phyloP scores from a whole-genome alignment of 2,329 filamentous ascomycete species.

The Metarhizium album region DNA sequence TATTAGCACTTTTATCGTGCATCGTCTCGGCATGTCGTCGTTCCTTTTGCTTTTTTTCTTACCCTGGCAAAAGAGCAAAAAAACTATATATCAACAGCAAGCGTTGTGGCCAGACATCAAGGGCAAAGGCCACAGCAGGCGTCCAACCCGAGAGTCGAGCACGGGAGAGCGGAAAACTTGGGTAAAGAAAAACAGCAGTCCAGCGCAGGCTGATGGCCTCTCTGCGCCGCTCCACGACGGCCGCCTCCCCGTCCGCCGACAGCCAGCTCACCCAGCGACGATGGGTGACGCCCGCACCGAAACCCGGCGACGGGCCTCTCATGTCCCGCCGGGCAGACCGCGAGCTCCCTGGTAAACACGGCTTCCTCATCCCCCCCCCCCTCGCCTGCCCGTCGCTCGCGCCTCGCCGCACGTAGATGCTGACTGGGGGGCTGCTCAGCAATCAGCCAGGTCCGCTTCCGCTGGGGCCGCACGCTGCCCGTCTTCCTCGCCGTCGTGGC shows the following conservation, averaged over 20 bases:
- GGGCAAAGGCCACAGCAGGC: no score
- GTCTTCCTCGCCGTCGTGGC: constrained; percentile 67
- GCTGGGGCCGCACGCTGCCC: constrained; percentile 65
- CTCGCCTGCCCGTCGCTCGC: no score
- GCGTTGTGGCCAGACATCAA: no score
- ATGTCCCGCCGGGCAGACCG: constrained; percentile 56
- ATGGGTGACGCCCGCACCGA: constrained; percentile 43
- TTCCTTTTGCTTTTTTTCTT: no score
- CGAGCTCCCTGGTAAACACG: constrained; percentile 47
- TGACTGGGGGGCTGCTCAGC: constrained; percentile 20
- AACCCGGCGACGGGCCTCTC: constrained; percentile 49
- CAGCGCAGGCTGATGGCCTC: constrained; percentile 15
- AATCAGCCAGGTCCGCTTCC: constrained; percentile 34
- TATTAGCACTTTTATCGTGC: no score
- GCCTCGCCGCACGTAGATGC: no score
- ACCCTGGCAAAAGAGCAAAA: no score
- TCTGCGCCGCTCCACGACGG: constrained; percentile 11
- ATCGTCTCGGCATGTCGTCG: no score
- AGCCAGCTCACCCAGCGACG: constrained; percentile 26
- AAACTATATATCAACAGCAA: no score
- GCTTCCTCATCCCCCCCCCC: neutral
- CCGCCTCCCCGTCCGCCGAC: constrained; percentile 7
- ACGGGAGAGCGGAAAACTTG: no score
- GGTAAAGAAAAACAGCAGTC: no score
- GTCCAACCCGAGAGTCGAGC: no score